Evolutionary conservation across 2,329 filamentous ascomycete genomes (phyloP).

Genomic region (Neurospora crassa): DNA sequence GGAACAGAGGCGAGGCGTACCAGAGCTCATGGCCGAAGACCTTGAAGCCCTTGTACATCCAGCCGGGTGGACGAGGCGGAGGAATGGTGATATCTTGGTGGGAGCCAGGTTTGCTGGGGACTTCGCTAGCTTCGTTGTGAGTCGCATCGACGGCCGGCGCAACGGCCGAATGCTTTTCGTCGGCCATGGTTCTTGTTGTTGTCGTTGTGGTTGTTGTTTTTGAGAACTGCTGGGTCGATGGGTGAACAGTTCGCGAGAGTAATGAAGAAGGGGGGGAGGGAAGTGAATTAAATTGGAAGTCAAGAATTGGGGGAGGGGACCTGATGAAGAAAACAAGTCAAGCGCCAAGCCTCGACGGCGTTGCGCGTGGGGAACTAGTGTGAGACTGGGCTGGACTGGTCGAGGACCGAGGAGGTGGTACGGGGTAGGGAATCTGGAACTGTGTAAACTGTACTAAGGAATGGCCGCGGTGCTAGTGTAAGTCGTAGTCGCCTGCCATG

Average conservation of each 20-base stretch:
- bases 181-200: conserved; percentile 8
- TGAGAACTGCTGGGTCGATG: neutral
- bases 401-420: neutral
- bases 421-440: neutral
- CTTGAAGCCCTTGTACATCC: conserved; percentile 58
- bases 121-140: neutral
- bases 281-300: neutral
- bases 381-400: neutral
- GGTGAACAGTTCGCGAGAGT: neutral
- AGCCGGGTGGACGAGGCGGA: conserved; percentile 37
- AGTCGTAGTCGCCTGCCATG: no score
- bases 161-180: conserved; percentile 10
- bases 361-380: neutral
- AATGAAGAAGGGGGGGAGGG: neutral
- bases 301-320: neutral
- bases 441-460: neutral
- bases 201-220: no score
- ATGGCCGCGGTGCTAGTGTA: neutral
- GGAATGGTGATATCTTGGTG: neutral
- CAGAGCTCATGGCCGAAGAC: conserved; percentile 47
- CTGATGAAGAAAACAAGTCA: neutral
- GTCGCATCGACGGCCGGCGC: conserved; percentile 1
- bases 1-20: conserved; percentile 65
- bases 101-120: conserved; percentile 4
- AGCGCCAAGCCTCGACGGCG: neutral